Percentiles rank a stretch among this genome's conserved stretches.
Conservation (phyloP, 495 filamentous ascomycete genomes). For the Penicillium fimorum region DNA sequence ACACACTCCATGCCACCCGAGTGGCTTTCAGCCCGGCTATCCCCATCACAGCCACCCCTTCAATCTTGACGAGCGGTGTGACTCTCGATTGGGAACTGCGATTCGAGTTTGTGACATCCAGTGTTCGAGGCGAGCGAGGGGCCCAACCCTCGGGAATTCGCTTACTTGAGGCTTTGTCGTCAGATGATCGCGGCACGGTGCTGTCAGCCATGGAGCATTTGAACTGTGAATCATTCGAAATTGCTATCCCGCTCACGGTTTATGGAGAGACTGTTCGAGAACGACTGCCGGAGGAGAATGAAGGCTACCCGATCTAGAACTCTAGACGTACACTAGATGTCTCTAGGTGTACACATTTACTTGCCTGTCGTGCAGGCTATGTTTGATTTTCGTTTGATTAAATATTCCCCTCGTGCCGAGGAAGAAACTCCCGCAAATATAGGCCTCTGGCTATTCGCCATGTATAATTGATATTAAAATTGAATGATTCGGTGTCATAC, state of each 20-base stretch:
- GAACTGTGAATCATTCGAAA: slow-evolving; percentile 84
- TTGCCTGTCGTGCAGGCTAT: slow-evolving; percentile 7
- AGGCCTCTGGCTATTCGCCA: not conserved
- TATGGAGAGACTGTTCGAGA: slow-evolving; percentile 67
- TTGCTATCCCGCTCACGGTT: slow-evolving; percentile 76
- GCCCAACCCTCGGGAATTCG: slow-evolving; percentile 36
- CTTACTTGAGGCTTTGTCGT: slow-evolving; percentile 53
- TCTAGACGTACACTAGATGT: not conserved
- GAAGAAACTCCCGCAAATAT: slow-evolving; percentile 6
- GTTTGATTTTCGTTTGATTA: slow-evolving; percentile 15
- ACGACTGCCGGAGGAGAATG: slow-evolving; percentile 43
- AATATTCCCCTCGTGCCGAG: slow-evolving; percentile 20
- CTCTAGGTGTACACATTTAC: not conserved
- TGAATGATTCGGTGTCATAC: not conserved
- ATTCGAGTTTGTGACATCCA: slow-evolving; percentile 82
- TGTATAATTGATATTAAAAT: slow-evolving; percentile 9
- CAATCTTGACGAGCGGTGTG: slow-evolving; percentile 84
- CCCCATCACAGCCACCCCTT: slow-evolving; percentile 76
- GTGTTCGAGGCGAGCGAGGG: slow-evolving; percentile 29
- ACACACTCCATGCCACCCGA: slow-evolving; percentile 74
- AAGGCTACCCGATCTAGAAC: slow-evolving; percentile 44
- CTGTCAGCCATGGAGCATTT: slow-evolving; percentile 72
- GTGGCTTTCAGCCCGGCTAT: slow-evolving; percentile 78
- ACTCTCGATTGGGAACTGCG: slow-evolving; percentile 81
- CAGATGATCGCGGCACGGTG: slow-evolving; percentile 73